Evolutionary conservation across 176 grass and related monocot species (phyloP), one percentile per base, ranked within the genome.

Genomic region (Paspalum notatum): DNA sequence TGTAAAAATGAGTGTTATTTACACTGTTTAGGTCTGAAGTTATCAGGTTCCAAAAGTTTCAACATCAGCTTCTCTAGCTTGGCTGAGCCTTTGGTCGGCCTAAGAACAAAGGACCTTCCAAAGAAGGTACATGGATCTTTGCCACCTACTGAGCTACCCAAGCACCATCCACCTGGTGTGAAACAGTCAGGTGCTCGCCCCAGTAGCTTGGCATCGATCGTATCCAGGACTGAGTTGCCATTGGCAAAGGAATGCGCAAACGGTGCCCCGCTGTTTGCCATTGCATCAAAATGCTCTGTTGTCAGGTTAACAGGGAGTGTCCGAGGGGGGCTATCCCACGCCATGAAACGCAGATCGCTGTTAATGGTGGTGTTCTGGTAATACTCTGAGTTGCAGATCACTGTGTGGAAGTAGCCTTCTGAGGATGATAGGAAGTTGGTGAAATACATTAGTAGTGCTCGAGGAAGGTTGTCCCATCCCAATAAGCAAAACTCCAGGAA

Each of bases 21-120:
- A 98, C 96, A 99, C 70, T 99, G 96, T 84, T 84, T 99, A 81
- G 88, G 81, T 77, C 96, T 93, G 86, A 99, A 99, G 54, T 91
- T 93, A 64, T 88, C 90, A 77, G 86, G 81, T 76, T 91, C 86
- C 66, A 99, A 85, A 80, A 93, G 92, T 79, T 85, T 88, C 75
- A 91, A 61, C 58, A 99, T 67, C 84, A 90, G 66, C n/a, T 80
- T 91, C 86, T 95, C 92, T 81, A 99, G 68, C 67, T 90, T 93
- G 41, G 72, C 84, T 16, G 90, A 93, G 5, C 62, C 82, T 51
- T 79, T 78, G 0, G 82, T 82, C 21, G 89, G 96, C 64, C 82
- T 81, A 66, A 99, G 67, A 56, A 86, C 66, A 45, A 84, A 88
- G 21, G 86, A 88, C 80, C 80, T 93, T 65, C 86, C 86, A 1